Evolutionary conservation across 768 basidiomycete genomes (phyloP).

Genomic region (Saitozyma podzolica): DNA sequence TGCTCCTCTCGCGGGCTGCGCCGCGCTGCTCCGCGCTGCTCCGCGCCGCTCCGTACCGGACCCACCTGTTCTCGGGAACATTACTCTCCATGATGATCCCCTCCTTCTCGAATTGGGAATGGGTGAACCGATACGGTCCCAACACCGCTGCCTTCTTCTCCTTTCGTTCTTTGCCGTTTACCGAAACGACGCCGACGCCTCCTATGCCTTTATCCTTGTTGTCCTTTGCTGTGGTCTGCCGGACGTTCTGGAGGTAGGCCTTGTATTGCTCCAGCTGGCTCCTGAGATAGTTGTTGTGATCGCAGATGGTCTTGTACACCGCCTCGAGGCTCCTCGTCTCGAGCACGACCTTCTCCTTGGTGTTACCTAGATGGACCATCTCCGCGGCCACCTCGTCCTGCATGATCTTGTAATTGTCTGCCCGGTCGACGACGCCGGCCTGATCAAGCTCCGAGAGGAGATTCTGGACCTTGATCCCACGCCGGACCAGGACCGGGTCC

Average conservation of each 20-base stretch:
- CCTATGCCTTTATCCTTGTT: conserved; percentile 71
- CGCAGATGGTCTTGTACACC: conserved; percentile 98
- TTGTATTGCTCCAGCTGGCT: conserved; percentile 99
- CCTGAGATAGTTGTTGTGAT: conserved; percentile 96
- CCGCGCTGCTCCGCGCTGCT: too few relatives aligned
- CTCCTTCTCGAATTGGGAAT: conserved; percentile 97
- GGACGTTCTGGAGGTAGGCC: conserved; percentile 96
- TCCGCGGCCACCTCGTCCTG: conserved; percentile 96
- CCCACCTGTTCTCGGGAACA: conserved; percentile 94
- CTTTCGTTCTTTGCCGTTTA: conserved; percentile 98
- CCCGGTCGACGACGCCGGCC: conserved; percentile 74
- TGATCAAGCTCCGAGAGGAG: conserved; percentile 96
- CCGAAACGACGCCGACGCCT: conserved; percentile 89
- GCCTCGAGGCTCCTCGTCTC: conserved; percentile 92
- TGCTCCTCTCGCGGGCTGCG: too few relatives aligned
- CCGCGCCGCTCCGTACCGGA: conserved; percentile 8
- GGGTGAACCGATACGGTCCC: conserved; percentile 96
- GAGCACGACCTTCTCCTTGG: conserved; percentile 88
- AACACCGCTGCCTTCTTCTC: conserved; percentile 77
- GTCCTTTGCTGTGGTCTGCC: conserved; percentile 82
- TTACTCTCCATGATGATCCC: conserved; percentile 99
- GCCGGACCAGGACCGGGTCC: conserved; percentile 90
- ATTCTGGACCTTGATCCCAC: conserved; percentile 99
- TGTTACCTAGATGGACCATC: conserved; percentile 91
- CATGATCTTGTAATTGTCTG: conserved; percentile 89